phyloP scores from a whole-genome alignment of 345 rosid species.

The Populus pruinosa region DNA sequence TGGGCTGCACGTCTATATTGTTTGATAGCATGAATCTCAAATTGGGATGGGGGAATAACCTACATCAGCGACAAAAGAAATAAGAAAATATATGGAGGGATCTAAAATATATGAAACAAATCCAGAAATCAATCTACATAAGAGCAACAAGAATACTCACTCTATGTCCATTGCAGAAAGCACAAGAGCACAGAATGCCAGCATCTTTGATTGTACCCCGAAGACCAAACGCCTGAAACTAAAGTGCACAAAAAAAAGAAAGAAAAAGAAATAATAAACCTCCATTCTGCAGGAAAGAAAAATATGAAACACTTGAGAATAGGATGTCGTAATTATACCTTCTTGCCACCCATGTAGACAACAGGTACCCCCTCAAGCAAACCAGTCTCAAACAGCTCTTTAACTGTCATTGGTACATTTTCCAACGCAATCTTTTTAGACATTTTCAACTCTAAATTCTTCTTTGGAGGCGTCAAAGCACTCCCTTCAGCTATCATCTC shows the following conservation, averaged over 20 bases:
- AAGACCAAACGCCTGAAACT: constrained; percentile 83
- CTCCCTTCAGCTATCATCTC: constrained; percentile 56
- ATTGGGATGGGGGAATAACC: constrained; percentile 94
- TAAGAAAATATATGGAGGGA: constrained; percentile 15
- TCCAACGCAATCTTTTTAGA: constrained; percentile 44
- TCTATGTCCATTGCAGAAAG: constrained; percentile 70
- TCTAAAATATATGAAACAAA: constrained; percentile 18
- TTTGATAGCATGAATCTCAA: constrained; percentile 95
- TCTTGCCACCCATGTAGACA: constrained; percentile 78
- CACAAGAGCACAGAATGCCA: constrained; percentile 88
- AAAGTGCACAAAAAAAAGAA: background rate
- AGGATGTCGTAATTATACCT: constrained; percentile 40
- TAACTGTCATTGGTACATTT: constrained; percentile 76
- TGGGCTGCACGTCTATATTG: constrained; percentile 91
- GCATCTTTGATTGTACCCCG: constrained; percentile 84
- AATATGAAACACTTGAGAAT: background rate
- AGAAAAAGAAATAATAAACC: background rate
- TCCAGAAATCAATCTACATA: constrained; percentile 24
- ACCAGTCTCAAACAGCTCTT: constrained; percentile 87
- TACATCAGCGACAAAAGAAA: constrained; percentile 29
- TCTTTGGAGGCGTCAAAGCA: constrained; percentile 40
- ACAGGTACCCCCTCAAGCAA: constrained; percentile 82
- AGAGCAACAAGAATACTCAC: constrained; percentile 41
- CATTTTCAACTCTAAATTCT: constrained; percentile 52
- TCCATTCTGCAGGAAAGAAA: background rate